Conservation (phyloP, 1,139 yeast species). For the Suhomyces bokatorum region DNA sequence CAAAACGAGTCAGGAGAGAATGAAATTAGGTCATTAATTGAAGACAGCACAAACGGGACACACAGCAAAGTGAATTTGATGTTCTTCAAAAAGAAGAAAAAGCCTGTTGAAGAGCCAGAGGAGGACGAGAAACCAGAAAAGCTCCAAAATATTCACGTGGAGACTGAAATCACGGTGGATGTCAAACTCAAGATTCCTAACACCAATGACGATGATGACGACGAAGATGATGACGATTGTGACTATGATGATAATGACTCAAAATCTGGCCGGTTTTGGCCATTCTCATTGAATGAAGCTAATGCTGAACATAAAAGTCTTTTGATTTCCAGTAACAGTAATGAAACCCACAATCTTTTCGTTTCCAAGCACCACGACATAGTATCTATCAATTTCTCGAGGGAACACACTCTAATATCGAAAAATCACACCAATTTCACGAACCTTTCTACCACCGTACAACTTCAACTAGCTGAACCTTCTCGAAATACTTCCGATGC, state of each 20-base stretch:
- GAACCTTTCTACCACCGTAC: neutral
- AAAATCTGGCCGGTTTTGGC: constrained; percentile 7
- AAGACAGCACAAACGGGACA: no score
- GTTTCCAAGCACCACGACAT: neutral
- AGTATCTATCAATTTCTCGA: neutral
- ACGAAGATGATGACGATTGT: neutral
- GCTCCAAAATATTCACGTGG: constrained; percentile 20
- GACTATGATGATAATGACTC: neutral
- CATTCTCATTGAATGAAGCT: neutral
- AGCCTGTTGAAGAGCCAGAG: constrained; percentile 1
- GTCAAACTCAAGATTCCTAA: constrained; percentile 15
- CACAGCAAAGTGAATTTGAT: neutral
- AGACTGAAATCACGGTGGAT: constrained; percentile 24
- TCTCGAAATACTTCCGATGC: neutral
- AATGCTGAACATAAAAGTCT: no score
- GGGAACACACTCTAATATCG: neutral
- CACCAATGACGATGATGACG: neutral
- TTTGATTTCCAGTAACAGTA: neutral
- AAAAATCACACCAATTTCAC: neutral
- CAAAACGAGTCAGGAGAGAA: no score
- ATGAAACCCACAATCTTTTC: constrained; percentile 5
- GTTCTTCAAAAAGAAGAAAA: constrained; percentile 5
- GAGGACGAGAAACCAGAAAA: neutral
- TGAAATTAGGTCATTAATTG: no score
- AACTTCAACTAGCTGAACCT: neutral